Base-by-base conservation (phyloP, 208 protist species). In the Leishmania tarentolae region DNA sequence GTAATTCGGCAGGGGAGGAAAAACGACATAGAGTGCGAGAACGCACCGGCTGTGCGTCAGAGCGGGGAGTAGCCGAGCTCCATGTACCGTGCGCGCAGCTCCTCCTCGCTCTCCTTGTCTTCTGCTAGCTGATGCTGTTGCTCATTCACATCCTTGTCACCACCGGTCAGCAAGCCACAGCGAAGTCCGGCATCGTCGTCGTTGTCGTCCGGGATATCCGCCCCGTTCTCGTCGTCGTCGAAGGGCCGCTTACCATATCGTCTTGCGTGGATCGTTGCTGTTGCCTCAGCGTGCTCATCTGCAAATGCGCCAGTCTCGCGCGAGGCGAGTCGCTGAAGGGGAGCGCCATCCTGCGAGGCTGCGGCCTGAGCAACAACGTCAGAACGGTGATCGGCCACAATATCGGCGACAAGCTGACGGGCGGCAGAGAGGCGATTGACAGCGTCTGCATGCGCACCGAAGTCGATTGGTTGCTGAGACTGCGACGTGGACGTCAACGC, bases 291-390 rank as follows among this genome's bases (percentile, higher is more conserved):
- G 17, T 66, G 77, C 78, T 81, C 74, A 42, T 75, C 70, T 47
- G 37, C 81, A 2, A 81, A 47, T 61, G 78, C 78, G 31, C 21
- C 69, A 15, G 6, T 50, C 52, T 79, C 79, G 7, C 44, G 56
- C 24, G 40, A 56, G 50, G 73, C 52, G 6, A 11, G 53, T n/a
- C 21, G 73, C 37, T 59, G 37, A 46, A 31, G 28, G 24, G 68
- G n/a, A 24, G 40, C 42, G 68, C 68, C 40, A 31, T 42, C 42
- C 9, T 72, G 40, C 68, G 52, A 46, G 19, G 53, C 69, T 6
- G 65, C 88, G 8, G 83, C 87, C 7, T 79, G 86, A 11, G 83
- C 81, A 21, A 88, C 79, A 0, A 92, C 76, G 37, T 88, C 79
- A 4, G 83, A 69, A 4, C 75, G 73, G 24, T 85, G 87, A 15